Percentiles rank a stretch among this genome's conserved stretches.
Conservation (phyloP, 305 asterid genomes). For the Fraxinus albicans region DNA sequence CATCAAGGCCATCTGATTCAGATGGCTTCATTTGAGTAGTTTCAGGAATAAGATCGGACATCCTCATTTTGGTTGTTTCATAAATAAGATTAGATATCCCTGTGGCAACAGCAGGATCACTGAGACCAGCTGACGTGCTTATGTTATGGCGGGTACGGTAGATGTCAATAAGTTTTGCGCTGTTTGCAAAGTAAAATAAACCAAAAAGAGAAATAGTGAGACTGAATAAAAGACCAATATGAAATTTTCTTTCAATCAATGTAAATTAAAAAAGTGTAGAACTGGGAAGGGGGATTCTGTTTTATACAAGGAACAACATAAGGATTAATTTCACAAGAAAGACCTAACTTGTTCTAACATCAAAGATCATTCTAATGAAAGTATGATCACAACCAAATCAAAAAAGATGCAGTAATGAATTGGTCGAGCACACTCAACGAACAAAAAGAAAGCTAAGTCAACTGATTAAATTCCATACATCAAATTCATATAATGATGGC, state of each 20-base stretch:
- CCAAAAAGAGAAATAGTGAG: slow-evolving; percentile 29
- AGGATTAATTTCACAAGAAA: not conserved
- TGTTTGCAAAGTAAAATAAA: slow-evolving; percentile 37
- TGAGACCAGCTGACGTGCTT: slow-evolving; percentile 92
- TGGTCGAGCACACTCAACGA: slow-evolving; percentile 1
- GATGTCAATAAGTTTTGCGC: slow-evolving; percentile 90
- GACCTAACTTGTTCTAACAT: slow-evolving; percentile 5
- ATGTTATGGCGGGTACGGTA: slow-evolving; percentile 97
- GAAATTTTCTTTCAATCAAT: slow-evolving; percentile 15
- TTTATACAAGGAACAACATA: not conserved
- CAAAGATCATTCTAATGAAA: not conserved
- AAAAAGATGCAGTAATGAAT: not conserved
- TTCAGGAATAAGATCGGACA: slow-evolving; percentile 80
- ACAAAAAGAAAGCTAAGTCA: not conserved
- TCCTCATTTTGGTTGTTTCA: slow-evolving; percentile 72
- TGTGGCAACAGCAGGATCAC: slow-evolving; percentile 94
- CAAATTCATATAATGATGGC: not conserved
- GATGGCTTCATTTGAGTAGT: slow-evolving; percentile 57
- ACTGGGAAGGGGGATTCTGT: slow-evolving; percentile 11
- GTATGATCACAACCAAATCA: not conserved
- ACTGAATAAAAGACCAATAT: slow-evolving; percentile 6
- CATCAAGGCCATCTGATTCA: slow-evolving; percentile 84
- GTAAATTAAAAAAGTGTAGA: slow-evolving; percentile 13
- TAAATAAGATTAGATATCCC: slow-evolving; percentile 97
- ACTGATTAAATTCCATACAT: not conserved